Evolutionary conservation across 768 basidiomycete species (phyloP).

Genomic region (Suillus fuscotomentosus): DNA sequence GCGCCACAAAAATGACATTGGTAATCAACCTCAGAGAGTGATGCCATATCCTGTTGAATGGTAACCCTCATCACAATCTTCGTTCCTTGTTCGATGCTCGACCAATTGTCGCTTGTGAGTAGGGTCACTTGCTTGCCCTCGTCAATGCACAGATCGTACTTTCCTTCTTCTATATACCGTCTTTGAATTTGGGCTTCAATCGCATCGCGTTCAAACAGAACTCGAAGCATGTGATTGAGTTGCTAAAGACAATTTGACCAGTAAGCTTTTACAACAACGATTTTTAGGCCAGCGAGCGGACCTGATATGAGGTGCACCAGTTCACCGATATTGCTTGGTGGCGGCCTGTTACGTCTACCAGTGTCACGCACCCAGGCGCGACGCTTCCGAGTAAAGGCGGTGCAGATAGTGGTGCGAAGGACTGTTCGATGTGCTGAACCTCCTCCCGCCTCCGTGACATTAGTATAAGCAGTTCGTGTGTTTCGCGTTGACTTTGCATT

Average conservation of each 20-base stretch:
- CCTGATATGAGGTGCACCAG: conserved; percentile 23
- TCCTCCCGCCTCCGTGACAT: neutral
- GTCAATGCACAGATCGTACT: conserved; percentile 26
- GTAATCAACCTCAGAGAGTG: conserved; percentile 7
- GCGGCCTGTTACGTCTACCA: conserved; percentile 3
- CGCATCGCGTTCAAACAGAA: conserved; percentile 16
- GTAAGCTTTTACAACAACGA: neutral
- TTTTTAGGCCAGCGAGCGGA: neutral
- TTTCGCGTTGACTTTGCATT: neutral
- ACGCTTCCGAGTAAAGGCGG: neutral
- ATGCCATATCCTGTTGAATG: conserved; percentile 13
- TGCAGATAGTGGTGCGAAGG: neutral
- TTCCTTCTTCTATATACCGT: conserved; percentile 22
- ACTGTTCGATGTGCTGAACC: conserved; percentile 4
- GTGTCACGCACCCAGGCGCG: neutral
- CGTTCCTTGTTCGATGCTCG: conserved; percentile 22
- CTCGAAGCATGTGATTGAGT: conserved; percentile 11
- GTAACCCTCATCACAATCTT: conserved; percentile 26
- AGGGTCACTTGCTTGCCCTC: conserved; percentile 19
- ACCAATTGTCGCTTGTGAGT: conserved; percentile 24
- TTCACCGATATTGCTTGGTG: conserved; percentile 23
- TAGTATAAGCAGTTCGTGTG: neutral
- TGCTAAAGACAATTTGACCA: neutral
- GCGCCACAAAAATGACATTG: conserved; percentile 18
- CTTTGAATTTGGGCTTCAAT: conserved; percentile 15